Conservation (phyloP, 2,329 filamentous ascomycete species). For the Alternaria sp. region DNA sequence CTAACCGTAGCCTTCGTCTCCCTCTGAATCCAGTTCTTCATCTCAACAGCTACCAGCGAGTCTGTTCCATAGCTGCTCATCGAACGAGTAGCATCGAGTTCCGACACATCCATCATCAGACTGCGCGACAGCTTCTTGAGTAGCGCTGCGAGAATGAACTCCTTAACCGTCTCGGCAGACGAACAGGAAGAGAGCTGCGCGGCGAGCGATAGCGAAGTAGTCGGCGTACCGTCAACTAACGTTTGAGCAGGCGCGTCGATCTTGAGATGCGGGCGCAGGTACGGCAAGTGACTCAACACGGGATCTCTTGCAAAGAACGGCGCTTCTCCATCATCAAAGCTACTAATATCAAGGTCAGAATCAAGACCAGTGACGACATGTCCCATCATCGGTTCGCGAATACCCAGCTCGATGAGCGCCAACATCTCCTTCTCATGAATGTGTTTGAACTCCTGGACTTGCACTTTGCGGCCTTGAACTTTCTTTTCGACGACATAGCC, state of each 20-base stretch:
- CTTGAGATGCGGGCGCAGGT: conserved; percentile 15
- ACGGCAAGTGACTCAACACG: conserved; percentile 11
- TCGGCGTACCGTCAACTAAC: neutral
- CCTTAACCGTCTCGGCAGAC: neutral
- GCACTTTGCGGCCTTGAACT: conserved; percentile 1
- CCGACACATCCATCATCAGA: conserved; percentile 20
- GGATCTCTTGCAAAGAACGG: conserved; percentile 17
- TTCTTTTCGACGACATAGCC: conserved; percentile 26
- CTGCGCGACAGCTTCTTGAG: conserved; percentile 17
- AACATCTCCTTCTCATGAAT: conserved; percentile 15
- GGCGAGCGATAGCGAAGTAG: neutral
- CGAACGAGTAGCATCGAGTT: conserved; percentile 17
- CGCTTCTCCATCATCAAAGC: neutral
- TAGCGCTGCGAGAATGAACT: conserved; percentile 14
- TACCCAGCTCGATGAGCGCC: conserved; percentile 12
- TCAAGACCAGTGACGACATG: conserved; percentile 17
- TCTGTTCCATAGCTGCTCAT: conserved; percentile 29
- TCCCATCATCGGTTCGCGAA: conserved; percentile 6
- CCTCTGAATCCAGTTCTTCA: conserved; percentile 29
- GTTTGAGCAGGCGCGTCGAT: neutral
- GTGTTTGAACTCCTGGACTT: conserved; percentile 15
- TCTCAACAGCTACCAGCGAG: conserved; percentile 34
- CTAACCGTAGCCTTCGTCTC: conserved; percentile 19
- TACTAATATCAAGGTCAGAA: neutral
- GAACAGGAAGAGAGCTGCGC: conserved; percentile 5